A percentile compares a stretch with the other conserved stretches of the same genome.
Evolutionary conservation across 306 rosid genomes (phyloP).

Genomic region (Sindora glabra): DNA sequence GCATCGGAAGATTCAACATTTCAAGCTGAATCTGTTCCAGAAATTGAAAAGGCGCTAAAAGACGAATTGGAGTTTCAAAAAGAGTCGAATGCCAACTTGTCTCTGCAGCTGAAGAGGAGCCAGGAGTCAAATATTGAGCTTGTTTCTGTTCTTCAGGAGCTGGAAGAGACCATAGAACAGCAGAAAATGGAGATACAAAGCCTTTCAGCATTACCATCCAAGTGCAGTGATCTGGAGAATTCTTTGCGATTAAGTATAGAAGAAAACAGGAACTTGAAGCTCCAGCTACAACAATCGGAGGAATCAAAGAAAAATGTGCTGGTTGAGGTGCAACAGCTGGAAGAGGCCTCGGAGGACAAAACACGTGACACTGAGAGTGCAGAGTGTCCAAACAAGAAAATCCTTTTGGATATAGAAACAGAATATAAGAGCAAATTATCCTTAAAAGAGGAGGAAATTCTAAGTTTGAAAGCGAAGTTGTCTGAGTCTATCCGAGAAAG

Average conservation of each 20-base stretch:
- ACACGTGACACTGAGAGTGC: conserved; percentile 26
- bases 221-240: conserved; percentile 37
- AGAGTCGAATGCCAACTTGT: conserved; percentile 63
- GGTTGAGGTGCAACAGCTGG: conserved; percentile 47
- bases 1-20: conserved; percentile 30
- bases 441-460: conserved; percentile 50
- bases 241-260: conserved; percentile 34
- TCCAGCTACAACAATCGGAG: conserved; percentile 46
- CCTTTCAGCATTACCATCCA: conserved; percentile 43
- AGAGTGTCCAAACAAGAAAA: conserved; percentile 24
- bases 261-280: conserved; percentile 38
- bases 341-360: conserved; percentile 49
- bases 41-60: conserved; percentile 38
- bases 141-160: conserved; percentile 81
- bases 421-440: conserved; percentile 35
- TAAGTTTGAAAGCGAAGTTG: conserved; percentile 29
- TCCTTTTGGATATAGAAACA: conserved; percentile 30
- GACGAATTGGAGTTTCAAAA: conserved; percentile 74
- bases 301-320: conserved; percentile 58
- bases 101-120: conserved; percentile 67
- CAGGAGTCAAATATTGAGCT: conserved; percentile 87
- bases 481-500: conserved; percentile 37
- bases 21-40: conserved; percentile 38
- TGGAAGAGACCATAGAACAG: conserved; percentile 66
- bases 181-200: conserved; percentile 61